Base-by-base conservation (phyloP, 768 basidiomycete genomes). In the Suillus subalutaceus region DNA sequence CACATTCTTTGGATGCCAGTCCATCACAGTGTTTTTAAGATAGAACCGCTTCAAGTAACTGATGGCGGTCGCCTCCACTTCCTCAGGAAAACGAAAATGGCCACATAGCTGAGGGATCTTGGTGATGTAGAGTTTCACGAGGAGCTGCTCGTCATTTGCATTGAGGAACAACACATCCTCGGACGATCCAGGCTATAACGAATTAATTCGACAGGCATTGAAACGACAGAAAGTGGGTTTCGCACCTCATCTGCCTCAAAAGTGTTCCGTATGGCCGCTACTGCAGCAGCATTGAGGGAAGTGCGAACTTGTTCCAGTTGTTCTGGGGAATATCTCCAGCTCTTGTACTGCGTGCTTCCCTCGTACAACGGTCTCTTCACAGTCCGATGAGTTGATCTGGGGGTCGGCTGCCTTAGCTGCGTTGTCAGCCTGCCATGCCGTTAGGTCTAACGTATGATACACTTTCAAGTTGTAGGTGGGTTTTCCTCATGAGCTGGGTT, bases 1-100 rank as follows among this genome's bases (percentile, higher is more conserved):
- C 72, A 99, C 94, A 73, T 94, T 96, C 79, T 96, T 97, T 0
- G 97, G 97, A 80, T 99, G 97, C 90, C 94, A 98, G 75, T 99
- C 97, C 96, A 99, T 98, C 63, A 96, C 94, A 2, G 96, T 99
- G 74, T 99, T 99, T 79, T 92, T 92, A 64, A 99, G 85, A 75
- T 99, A 99, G 78, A 99, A 99, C 5, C 97, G 86, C 77, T 99
- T 99, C 70, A 99, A 81, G 78, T 97, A 99, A 64, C 86, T 89
- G 65, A 93, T 85, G 0, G 96, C 95, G 4, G 97, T 98, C 0
- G 94, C 93, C 76, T 96, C 93, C 8, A 99, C 94, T 72, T 94
- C 90, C 71, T 97, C 94, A 0, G 94, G 91, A 74, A 97, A 93
- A 56, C 89, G 87, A 73, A 97, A 96, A 69, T 88, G 88, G 0